These are phyloP conservation scores for Zygoascus sp. DNA, from an alignment of 1,139 yeast genomes.

Conservation along the genomic window DNA sequence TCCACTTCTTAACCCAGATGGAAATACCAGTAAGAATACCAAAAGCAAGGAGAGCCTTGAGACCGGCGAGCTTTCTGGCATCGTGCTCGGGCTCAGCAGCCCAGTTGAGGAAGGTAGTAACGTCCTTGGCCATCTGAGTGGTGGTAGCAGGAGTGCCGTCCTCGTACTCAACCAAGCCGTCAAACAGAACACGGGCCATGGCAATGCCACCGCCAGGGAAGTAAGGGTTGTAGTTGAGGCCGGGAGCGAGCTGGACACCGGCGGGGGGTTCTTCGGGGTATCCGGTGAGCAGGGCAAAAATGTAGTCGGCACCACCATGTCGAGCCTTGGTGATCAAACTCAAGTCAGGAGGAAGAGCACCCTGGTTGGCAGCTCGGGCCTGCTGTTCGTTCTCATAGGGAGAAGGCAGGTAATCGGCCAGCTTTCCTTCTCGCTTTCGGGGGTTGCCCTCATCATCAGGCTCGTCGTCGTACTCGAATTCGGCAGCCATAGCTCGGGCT, in stretches of 20 bases:
- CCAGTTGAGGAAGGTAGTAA: conserved; percentile 93
- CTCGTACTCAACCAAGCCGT: conserved; percentile 95
- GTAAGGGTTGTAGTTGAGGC: conserved; percentile 97
- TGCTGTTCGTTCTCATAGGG: conserved; percentile 98
- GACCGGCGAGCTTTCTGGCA: conserved; percentile 95
- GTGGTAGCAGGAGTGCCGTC: conserved; percentile 99
- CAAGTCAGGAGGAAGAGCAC: conserved; percentile 98
- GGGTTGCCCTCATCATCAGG: conserved; percentile 99
- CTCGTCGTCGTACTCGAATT: conserved; percentile 96
- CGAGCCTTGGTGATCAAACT: conserved; percentile 97
- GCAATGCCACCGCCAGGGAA: conserved; percentile 99
- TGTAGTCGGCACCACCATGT: conserved; percentile 97
- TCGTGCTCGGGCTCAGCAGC: conserved; percentile 98
- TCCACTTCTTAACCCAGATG: conserved; percentile 95
- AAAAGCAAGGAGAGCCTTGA: conserved; percentile 80
- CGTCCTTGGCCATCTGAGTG: conserved; percentile 99
- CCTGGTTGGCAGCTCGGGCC: conserved; percentile 99
- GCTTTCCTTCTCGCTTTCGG: conserved; percentile 96
- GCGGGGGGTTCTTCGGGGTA: conserved; percentile 99
- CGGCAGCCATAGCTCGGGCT: conserved; percentile 92
- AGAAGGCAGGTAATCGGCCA: conserved; percentile 90
- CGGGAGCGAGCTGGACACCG: conserved; percentile 89
- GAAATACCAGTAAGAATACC: conserved; percentile 78
- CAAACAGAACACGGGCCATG: conserved; percentile 97
- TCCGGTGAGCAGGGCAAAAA: conserved; percentile 92